These are phyloP conservation scores for Rhododendron kiyosumense DNA, from an alignment of 148 eudicot species.

Conservation along the genomic window DNA sequence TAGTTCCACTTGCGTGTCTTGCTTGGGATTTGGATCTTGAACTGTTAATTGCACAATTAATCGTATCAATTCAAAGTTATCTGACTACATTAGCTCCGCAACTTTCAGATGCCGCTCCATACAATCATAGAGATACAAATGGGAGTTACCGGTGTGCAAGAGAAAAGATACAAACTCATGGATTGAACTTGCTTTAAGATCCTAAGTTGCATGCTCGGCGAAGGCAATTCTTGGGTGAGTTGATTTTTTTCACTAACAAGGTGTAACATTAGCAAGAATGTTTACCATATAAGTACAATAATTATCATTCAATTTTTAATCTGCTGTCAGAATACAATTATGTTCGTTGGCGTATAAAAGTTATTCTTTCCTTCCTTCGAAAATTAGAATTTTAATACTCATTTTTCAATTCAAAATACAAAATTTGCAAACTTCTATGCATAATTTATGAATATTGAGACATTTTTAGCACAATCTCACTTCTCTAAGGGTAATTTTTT, in stretches of 20 bases:
- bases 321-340: background rate
- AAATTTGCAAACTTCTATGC: background rate
- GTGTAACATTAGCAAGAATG: background rate
- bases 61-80: background rate
- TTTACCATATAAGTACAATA: background rate
- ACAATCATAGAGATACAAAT: slow-evolving; percentile 97
- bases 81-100: slow-evolving; percentile 2
- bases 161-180: slow-evolving; percentile 97
- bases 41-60: background rate
- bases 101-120: slow-evolving; percentile 90
- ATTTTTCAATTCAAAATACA: background rate
- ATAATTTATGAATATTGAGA: background rate
- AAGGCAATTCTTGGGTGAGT: background rate
- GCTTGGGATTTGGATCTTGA: slow-evolving; percentile 1
- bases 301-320: background rate
- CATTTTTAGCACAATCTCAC: background rate
- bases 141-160: slow-evolving; percentile 99
- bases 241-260: background rate
- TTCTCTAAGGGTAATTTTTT: too few relatives aligned
- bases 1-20: background rate
- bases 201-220: slow-evolving; percentile 9
- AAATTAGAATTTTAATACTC: background rate
- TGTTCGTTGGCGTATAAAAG: background rate
- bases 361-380: background rate
- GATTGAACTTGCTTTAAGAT: slow-evolving; percentile 29